Conservation (phyloP, 2,329 filamentous ascomycete genomes). For the Hansfordia pulvinata region DNA sequence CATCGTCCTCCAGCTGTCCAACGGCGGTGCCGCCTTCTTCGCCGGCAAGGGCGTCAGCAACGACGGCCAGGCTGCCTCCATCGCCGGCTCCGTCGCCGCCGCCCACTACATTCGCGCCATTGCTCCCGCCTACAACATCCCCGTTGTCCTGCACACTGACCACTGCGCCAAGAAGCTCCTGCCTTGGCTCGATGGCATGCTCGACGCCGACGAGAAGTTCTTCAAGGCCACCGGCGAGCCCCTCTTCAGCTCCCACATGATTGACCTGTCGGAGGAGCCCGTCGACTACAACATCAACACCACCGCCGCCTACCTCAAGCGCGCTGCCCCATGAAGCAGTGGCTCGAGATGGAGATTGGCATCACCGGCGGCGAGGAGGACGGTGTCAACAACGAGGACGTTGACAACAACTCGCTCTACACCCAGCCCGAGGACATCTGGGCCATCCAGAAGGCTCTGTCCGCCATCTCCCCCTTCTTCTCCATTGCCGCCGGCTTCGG, state of each 20-base stretch:
- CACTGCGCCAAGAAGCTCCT: slow-evolving; percentile 99
- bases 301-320: slow-evolving; percentile 86
- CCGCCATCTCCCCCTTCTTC: slow-evolving; percentile 86
- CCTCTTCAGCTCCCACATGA: slow-evolving; percentile 96
- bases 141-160: slow-evolving; percentile 91
- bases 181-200: slow-evolving; percentile 92
- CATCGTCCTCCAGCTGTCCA: slow-evolving; percentile 84
- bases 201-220: slow-evolving; percentile 86
- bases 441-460: slow-evolving; percentile 77
- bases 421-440: slow-evolving; percentile 96
- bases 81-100: slow-evolving; percentile 75
- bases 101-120: slow-evolving; percentile 89
- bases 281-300: slow-evolving; percentile 86
- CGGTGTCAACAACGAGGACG: slow-evolving; percentile 95
- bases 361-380: slow-evolving; percentile 97
- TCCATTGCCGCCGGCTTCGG: slow-evolving; percentile 96
- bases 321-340: slow-evolving; percentile 93
- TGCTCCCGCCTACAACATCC: slow-evolving; percentile 76
- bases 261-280: slow-evolving; percentile 86
- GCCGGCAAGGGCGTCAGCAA: slow-evolving; percentile 83
- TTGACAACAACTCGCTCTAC: slow-evolving; percentile 95
- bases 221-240: slow-evolving; percentile 90
- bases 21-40: slow-evolving; percentile 89
- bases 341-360: slow-evolving; percentile 96
- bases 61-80: slow-evolving; percentile 69